Evolutionary conservation across 2,329 filamentous ascomycete species (phyloP), one percentile per base, ranked within the genome.

Genomic region (Cladophialophora exuberans): DNA sequence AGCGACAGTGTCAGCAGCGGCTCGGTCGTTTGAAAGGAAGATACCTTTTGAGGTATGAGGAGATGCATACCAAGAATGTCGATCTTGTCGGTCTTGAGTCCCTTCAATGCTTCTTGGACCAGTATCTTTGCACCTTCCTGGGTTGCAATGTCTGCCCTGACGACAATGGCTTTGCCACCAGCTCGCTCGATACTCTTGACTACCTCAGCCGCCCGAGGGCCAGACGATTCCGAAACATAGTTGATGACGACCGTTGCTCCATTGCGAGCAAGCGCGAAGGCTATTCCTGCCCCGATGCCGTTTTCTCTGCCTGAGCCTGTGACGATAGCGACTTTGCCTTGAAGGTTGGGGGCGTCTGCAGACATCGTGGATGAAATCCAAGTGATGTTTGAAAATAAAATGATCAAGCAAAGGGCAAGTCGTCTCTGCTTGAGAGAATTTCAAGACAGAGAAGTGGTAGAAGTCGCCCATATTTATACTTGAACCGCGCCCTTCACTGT

Each of bases 271-370:
- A 69, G 54, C 7, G 64, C 55, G 18, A 26, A 49, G 1, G 68
- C 69, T 43, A 71, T 71, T n/a, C 57, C 66, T 11, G 67, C 65
- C 13, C 69, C 69, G 35, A 70, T 68, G 6, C 69, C 69, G 25
- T 62, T 65, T 35, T 70, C 66, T 33, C 64, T 63, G 22, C 66
- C 67, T 13, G 68, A 69, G 10, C 69, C 68, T 2, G 69, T 71
- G 18, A 71, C 54, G 10, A 70, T 60, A 54, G 69, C 69, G 17
- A 65, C 59, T 56, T 71, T 71, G 46, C 67, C 67, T 4, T 49
- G 47, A 25, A 71, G 66, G 58, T 51, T 66, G n/a, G 70, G 63
- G 6, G 63, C 66, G 44, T 68, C 64, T 39, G 49, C 28, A 13
- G 55, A 13, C 55, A 58, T 58, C 20, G 28, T 35, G 13, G 9